Evolutionary conservation across 225 moss, liverwort and hornwort species (phyloP).

Genomic region (Bryum argenteum): DNA sequence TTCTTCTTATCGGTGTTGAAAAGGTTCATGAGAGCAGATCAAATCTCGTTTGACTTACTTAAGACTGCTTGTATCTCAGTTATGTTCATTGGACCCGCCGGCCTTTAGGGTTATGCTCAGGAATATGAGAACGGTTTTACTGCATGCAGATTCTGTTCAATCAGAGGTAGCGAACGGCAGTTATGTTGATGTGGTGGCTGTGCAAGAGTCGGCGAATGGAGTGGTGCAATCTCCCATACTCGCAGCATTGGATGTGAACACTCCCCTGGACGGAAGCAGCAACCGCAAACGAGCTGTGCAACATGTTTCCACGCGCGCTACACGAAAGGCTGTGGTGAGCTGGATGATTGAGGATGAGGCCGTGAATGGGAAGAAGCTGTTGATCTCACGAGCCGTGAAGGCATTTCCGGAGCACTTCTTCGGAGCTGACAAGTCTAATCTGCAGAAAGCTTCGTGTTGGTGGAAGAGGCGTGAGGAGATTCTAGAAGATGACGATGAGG

Average conservation of each 20-base stretch:
- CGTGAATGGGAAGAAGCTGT: slow-evolving; percentile 42
- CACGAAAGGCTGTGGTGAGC: slow-evolving; percentile 46
- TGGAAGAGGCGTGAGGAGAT: slow-evolving; percentile 52
- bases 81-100: background rate
- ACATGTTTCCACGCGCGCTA: slow-evolving; percentile 49
- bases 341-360: slow-evolving; percentile 57
- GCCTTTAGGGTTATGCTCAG: background rate
- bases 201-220: background rate
- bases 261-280: slow-evolving; percentile 29
- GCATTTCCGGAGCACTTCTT: slow-evolving; percentile 58
- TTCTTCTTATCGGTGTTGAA: too few relatives aligned
- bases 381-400: slow-evolving; percentile 57
- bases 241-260: slow-evolving; percentile 35
- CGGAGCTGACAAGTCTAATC: slow-evolving; percentile 49
- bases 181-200: background rate
- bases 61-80: too few relatives aligned
- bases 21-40: too few relatives aligned
- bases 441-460: slow-evolving; percentile 59
- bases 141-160: slow-evolving; percentile 27
- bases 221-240: slow-evolving; percentile 21
- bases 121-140: background rate
- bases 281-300: slow-evolving; percentile 57
- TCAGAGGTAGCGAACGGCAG: slow-evolving; percentile 6
- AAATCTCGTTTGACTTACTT: too few relatives aligned
- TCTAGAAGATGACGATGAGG: slow-evolving; percentile 42